Base-by-base conservation (phyloP, 2,329 filamentous ascomycete genomes). In the Golovinomyces cichoracearum region DNA sequence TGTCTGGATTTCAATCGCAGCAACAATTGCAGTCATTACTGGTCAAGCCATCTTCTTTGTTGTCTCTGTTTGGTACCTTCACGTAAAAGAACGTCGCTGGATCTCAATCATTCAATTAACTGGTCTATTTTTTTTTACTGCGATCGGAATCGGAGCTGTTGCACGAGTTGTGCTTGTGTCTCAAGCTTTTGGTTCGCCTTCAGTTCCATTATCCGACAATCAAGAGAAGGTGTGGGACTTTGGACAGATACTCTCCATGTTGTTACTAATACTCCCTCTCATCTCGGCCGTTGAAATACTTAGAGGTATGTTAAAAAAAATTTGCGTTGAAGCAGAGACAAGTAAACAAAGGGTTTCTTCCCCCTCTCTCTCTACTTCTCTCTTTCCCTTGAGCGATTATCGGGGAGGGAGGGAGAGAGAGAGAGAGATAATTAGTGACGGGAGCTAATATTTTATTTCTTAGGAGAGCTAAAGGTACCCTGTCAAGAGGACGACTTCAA, bases 61-160 rank as follows among this genome's bases (percentile, higher is more conserved):
- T 1, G 61, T 77, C 0, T 70, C 71, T 0, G 76, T 74, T 0
- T 79, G 73, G 73, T 80, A 79, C 56, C 63, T 80, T 33, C 76
- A 80, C 56, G 68, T 65, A 51, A 66, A 69, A 17, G 58, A 62
- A 17, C 69, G 72, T 51, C 63, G 62, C 25, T 77, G 72, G 62
- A 69, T 75, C 57, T 71, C 68, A 53, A 57, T 58, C 2, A 64
- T 76, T 2, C 74, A 77, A 58, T 58, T 72, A 3, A 61, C 64
- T 0, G 73, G 73, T 1, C 57, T 76, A 27, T 47, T 35, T n/a
- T 49, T 53, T 1, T 41, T 57, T n/a, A 44, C 63, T 1, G 72
- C 64, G 10, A 72, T 74, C 53, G 73, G 73, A 9, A 62, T 76
- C 19, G 74, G 73, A 10, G 74, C 74, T 0, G 70, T 72, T 0